Conservation (phyloP, 2,329 filamentous ascomycete genomes). For the Fusarium sp. region DNA sequence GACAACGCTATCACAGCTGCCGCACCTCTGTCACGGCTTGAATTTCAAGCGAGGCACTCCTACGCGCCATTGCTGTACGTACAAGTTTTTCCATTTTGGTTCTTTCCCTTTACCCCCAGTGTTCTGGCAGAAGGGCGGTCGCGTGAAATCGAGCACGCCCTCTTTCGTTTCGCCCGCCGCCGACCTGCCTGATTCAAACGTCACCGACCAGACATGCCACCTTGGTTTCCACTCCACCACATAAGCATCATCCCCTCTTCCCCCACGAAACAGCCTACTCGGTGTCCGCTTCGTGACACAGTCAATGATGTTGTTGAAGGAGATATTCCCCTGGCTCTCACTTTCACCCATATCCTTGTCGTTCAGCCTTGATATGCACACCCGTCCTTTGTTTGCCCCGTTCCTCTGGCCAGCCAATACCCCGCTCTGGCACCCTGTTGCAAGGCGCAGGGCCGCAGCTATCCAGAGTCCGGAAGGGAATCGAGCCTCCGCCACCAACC, state of each 20-base stretch:
- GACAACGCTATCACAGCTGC: conserved; percentile 41
- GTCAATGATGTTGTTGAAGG: conserved; percentile 11
- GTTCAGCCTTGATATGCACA: conserved; percentile 35
- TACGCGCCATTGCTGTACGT: conserved; percentile 37
- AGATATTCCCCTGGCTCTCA: conserved; percentile 14
- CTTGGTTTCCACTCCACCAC: conserved; percentile 23
- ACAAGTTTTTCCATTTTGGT: conserved; percentile 25
- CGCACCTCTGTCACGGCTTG: conserved; percentile 12
- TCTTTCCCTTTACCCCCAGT: not conserved
- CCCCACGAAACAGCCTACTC: conserved; percentile 20
- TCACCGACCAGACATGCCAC: conserved; percentile 26
- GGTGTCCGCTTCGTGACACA: conserved; percentile 29
- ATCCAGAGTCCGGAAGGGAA: conserved; percentile 37
- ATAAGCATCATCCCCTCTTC: conserved; percentile 21
- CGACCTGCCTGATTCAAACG: conserved; percentile 43
- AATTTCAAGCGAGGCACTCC: not conserved
- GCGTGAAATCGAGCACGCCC: conserved; percentile 8
- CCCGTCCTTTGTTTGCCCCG: conserved; percentile 17
- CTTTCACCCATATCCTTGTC: conserved; percentile 13
- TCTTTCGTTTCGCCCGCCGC: conserved; percentile 1
- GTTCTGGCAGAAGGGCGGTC: not conserved
- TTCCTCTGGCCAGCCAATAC: conserved; percentile 24
- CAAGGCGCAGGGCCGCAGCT: conserved; percentile 39
- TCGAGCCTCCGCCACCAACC: conserved; percentile 36
- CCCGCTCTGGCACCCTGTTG: conserved; percentile 34